Conservation (phyloP, 1,284 basidiomycete genomes). For the Cerrena zonata region DNA sequence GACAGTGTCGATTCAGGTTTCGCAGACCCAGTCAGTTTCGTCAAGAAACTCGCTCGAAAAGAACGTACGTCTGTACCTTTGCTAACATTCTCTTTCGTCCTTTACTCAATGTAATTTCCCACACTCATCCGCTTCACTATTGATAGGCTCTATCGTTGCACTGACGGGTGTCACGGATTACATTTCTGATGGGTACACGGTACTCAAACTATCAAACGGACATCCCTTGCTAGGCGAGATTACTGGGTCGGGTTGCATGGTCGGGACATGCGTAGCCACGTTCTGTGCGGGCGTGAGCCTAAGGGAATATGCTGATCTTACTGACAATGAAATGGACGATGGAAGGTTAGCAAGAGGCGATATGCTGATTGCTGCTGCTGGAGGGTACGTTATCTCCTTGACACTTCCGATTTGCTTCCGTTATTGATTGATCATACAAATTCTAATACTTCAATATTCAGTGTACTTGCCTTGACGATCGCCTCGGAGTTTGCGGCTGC, state of each 20-base stretch:
- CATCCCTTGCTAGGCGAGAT: slow-evolving; percentile 71
- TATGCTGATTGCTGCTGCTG: slow-evolving; percentile 69
- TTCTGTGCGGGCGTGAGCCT: slow-evolving; percentile 71
- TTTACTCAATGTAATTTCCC: background rate
- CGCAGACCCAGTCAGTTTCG: slow-evolving; percentile 67
- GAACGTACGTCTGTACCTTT: slow-evolving; percentile 53
- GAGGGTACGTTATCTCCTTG: slow-evolving; percentile 51
- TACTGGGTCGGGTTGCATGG: slow-evolving; percentile 88
- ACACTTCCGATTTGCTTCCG: background rate
- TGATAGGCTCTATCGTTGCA: slow-evolving; percentile 71
- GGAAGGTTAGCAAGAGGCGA: slow-evolving; percentile 59
- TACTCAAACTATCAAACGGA: slow-evolving; percentile 73
- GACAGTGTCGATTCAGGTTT: slow-evolving; percentile 80
- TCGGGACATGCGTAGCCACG: slow-evolving; percentile 71
- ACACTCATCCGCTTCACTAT: slow-evolving; percentile 4
- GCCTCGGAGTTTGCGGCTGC: slow-evolving; percentile 77
- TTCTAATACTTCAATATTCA: slow-evolving; percentile 26
- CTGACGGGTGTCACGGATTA: slow-evolving; percentile 84
- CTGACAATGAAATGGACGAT: slow-evolving; percentile 22
- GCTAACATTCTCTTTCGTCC: background rate
- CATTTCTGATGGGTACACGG: slow-evolving; percentile 74
- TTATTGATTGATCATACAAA: background rate
- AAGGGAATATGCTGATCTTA: slow-evolving; percentile 18
- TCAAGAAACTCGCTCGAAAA: slow-evolving; percentile 65
- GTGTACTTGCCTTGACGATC: slow-evolving; percentile 76